Percentiles rank a stretch among this genome's conserved stretches.
Conservation (phyloP, 257 asterid genomes). For the Paulownia fortunei region DNA sequence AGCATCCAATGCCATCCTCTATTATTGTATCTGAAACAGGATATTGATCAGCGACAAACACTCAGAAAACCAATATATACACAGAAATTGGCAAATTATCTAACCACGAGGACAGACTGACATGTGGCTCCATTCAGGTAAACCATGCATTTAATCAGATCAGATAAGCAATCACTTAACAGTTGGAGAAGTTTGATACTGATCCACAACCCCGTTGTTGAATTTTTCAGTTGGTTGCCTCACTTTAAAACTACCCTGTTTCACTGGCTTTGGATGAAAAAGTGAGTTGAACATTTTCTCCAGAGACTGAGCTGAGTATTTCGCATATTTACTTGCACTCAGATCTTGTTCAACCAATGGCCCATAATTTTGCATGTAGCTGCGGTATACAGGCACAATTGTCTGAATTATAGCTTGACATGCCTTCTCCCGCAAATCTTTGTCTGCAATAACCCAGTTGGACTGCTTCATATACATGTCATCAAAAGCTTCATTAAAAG, state of each 20-base stretch:
- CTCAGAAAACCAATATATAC: conserved; percentile 10
- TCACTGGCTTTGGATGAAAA: conserved; percentile 65
- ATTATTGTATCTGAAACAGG: not conserved
- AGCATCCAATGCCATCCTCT: not conserved
- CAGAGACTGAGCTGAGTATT: conserved; percentile 72
- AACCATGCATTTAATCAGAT: not conserved
- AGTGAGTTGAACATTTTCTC: conserved; percentile 79
- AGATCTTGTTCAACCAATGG: conserved; percentile 86
- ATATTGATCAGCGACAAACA: not conserved
- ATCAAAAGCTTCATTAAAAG: conserved; percentile 82
- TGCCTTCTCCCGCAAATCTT: conserved; percentile 62
- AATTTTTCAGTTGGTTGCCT: conserved; percentile 73
- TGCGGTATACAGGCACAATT: conserved; percentile 87
- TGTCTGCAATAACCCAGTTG: conserved; percentile 65
- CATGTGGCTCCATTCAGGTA: not conserved
- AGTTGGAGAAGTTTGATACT: conserved; percentile 51
- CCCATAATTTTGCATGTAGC: conserved; percentile 95
- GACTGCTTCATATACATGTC: conserved; percentile 78
- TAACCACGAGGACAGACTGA: not conserved
- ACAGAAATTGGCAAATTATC: conserved; percentile 6
- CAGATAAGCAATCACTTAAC: conserved; percentile 38
- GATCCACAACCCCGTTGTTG: conserved; percentile 52
- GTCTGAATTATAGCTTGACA: conserved; percentile 69
- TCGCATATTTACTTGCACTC: conserved; percentile 77
- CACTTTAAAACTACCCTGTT: conserved; percentile 76